phyloP scores from a whole-genome alignment of 2,329 filamentous ascomycete species.

The Microdochium trichocladiopsis region DNA sequence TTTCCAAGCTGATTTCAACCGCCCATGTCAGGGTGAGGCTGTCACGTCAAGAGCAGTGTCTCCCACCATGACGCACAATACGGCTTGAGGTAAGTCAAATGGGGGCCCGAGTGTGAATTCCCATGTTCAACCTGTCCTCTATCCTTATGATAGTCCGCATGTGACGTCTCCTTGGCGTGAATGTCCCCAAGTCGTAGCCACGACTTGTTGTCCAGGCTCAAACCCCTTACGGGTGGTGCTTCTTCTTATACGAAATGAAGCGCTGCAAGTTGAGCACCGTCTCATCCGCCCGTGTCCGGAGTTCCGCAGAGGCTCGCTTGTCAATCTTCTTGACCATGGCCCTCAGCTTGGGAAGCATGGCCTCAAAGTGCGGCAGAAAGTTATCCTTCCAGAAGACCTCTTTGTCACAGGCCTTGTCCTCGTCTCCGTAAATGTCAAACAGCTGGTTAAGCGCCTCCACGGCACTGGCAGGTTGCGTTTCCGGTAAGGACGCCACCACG shows the following conservation, averaged over 20 bases:
- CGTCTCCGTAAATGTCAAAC: slow-evolving; percentile 61
- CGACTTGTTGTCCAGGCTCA: background rate
- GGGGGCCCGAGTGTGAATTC: no score
- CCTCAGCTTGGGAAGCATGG: slow-evolving; percentile 43
- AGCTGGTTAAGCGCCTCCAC: slow-evolving; percentile 61
- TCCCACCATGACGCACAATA: background rate
- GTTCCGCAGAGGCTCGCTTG: slow-evolving; percentile 48
- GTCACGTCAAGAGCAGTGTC: background rate
- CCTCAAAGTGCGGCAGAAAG: slow-evolving; percentile 53
- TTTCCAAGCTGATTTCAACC: slow-evolving; percentile 2
- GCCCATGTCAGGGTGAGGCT: background rate
- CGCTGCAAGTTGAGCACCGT: slow-evolving; percentile 50
- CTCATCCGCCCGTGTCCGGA: slow-evolving; percentile 55
- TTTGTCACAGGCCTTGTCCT: slow-evolving; percentile 48
- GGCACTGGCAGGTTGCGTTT: slow-evolving; percentile 47
- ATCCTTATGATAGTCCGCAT: no score
- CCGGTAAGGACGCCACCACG: slow-evolving; percentile 41
- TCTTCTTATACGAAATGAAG: slow-evolving; percentile 60
- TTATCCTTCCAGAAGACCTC: slow-evolving; percentile 58
- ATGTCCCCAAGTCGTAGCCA: background rate
- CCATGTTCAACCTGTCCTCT: background rate
- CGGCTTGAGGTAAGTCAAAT: background rate
- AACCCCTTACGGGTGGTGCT: slow-evolving; percentile 32
- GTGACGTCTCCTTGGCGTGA: no score
- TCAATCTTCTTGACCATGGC: slow-evolving; percentile 53